Base-by-base conservation (phyloP, 441 rosid genomes). In the Dalechampia spathulata region DNA sequence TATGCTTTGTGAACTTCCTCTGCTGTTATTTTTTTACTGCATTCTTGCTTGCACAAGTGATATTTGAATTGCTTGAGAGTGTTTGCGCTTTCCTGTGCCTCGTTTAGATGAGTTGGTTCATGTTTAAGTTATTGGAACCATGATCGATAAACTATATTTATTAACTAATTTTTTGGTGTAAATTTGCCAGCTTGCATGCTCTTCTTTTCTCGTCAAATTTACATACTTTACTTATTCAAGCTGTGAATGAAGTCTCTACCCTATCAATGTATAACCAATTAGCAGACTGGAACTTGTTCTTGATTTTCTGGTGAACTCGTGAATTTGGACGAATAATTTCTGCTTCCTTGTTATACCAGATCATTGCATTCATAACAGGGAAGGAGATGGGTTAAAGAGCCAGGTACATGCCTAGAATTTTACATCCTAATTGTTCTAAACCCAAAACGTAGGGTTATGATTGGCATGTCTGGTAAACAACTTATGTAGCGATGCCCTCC, bases 21-120 rank as follows among this genome's bases (percentile, higher is more conserved):
- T 28, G 26, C 50, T 25, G 34, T 25, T 34, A 59, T n/a, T n/a
- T 52, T 57, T 49, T 28, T 26, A 51, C 16, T 46, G 22, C 45
- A 37, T 50, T 34, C 52, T 22, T 23, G 40, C 22, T 43, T 38
- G 52, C 36, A 67, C 71, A 38, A 30, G 43, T 64, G 62, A 58
- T 43, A 12, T 49, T 52, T 43, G 45, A 43, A 30, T 5, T 39
- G 44, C 47, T 49, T 5, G 21, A 21, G 17, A 32, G 57, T 42
- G 45, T 58, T 28, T 62, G 49, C 55, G 30, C 43, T 40, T 4
- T 38, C 45, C 15, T 16, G 8, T 38, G 61, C 55, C 37, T 8
- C 23, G 1, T 56, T 27, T 54, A 68, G 51, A 52, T 53, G 36
- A 62, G 44, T 7, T 38, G 32, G 43, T 60, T 54, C 43, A 44